Conservation (phyloP, 2,329 filamentous ascomycete species). For the Microascus cirrosus region DNA sequence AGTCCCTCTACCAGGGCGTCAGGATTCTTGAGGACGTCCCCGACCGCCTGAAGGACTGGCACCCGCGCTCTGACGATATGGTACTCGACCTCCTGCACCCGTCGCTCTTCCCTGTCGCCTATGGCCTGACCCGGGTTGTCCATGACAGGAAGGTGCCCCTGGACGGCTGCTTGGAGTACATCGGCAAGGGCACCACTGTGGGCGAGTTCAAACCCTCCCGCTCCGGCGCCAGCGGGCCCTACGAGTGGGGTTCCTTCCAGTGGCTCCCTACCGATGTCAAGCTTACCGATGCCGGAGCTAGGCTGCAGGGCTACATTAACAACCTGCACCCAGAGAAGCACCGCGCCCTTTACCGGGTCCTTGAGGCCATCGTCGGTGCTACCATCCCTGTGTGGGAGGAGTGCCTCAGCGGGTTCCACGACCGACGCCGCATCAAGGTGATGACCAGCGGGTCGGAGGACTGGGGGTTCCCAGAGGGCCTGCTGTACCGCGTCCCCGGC, state of each 20-base stretch:
- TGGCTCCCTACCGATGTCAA: constrained; percentile 39
- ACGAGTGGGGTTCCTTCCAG: constrained; percentile 20
- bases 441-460: neutral
- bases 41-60: constrained; percentile 43
- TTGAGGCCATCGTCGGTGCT: constrained; percentile 21
- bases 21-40: constrained; percentile 38
- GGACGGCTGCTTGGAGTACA: constrained; percentile 19
- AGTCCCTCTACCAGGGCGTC: constrained; percentile 30
- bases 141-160: constrained; percentile 21
- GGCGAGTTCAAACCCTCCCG: neutral
- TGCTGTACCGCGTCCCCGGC: neutral
- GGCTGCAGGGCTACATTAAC: constrained; percentile 40
- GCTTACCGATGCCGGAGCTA: constrained; percentile 21
- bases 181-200: constrained; percentile 16
- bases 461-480: constrained; percentile 1
- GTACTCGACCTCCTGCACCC: constrained; percentile 55
- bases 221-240: neutral
- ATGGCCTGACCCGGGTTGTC: constrained; percentile 29
- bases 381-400: constrained; percentile 2
- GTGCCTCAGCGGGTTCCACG: neutral
- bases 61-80: constrained; percentile 42
- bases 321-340: constrained; percentile 35
- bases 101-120: constrained; percentile 50
- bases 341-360: constrained; percentile 22
- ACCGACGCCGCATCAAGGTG: neutral